Evolutionary conservation across 2,329 filamentous ascomycete genomes (phyloP), one percentile per base, ranked within the genome.

Genomic region (Venturia nashicola): DNA sequence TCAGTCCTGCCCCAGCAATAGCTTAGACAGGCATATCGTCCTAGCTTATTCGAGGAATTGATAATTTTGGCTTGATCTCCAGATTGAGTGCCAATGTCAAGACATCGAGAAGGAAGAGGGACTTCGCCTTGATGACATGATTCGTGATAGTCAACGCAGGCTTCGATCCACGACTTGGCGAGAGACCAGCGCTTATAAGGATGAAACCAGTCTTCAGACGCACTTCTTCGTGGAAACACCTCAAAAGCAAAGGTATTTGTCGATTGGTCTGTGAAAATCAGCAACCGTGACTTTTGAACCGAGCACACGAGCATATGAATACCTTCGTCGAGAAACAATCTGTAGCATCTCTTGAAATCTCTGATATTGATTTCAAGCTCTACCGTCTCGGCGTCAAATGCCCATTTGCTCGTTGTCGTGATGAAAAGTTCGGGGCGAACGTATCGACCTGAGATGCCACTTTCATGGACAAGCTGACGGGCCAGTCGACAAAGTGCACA

Each of bases 1-100:
- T 46, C n/a, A 9, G 44, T 43, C 12, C 51, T 63, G 9, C 61
- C 61, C 61, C 61, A 63, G 48, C 61, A 63, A 27, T 63, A 64
- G 63, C 54, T 57, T 40, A 43, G 61, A 43, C 46, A 55, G 18
- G 48, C 48, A 36, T 63, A 63, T 36, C 18, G 59, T 7, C 59
- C 59, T 18, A 14, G 51, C 27, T n/a, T 7, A n/a, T 20, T 57
- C 14, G 51, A 57, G 18, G 51, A 36, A 32, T 5, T 57, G 16
- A 57, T 32, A 36, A 57, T n/a, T 14, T 27, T 12, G 18, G 39
- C 23, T n/a, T 32, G n/a, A 7, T 57, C 51, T 14, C 32, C 16
- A n/a, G 51, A 16, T 32, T 36, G 51, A 57, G 18, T 11, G 51
- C 51, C 51, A 18, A 57, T 9, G 11, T 57, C 51, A 16, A 57